phyloP scores from a whole-genome alignment of 2,329 filamentous ascomycete genomes.

The Stenocarpella maydis region DNA sequence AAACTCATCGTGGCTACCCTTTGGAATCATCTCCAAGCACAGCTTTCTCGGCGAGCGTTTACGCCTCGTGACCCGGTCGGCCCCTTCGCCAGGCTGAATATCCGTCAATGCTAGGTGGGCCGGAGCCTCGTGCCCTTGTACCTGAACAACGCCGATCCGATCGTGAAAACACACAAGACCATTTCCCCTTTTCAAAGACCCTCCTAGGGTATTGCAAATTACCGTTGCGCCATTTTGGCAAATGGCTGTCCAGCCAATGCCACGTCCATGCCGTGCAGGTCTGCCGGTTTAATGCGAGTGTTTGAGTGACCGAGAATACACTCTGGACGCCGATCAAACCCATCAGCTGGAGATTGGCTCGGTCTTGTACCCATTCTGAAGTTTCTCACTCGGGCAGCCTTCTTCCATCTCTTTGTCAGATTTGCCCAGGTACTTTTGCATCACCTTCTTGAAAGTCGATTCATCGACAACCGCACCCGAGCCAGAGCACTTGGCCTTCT shows the following conservation, averaged over 20 bases:
- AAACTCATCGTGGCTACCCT: slow-evolving; percentile 8
- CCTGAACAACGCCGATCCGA: slow-evolving; percentile 29
- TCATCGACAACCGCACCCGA: slow-evolving; percentile 89
- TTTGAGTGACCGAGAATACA: not conserved
- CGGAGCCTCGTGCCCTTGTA: slow-evolving; percentile 18
- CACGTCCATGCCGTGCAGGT: slow-evolving; percentile 12
- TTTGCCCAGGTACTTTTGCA: slow-evolving; percentile 69
- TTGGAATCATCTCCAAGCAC: not conserved
- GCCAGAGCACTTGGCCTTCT: slow-evolving; percentile 95
- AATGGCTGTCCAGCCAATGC: slow-evolving; percentile 17
- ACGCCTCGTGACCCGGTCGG: slow-evolving; percentile 14
- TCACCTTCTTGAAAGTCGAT: slow-evolving; percentile 83
- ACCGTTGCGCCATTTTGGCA: slow-evolving; percentile 31
- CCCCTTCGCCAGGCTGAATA: slow-evolving; percentile 22
- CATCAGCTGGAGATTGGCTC: not conserved
- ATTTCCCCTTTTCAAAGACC: slow-evolving; percentile 12
- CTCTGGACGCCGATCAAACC: not conserved
- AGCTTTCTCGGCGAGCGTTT: slow-evolving; percentile 24
- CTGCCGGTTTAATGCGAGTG: slow-evolving; percentile 13
- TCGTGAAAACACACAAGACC: not conserved
- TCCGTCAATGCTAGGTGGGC: slow-evolving; percentile 22
- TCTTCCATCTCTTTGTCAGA: slow-evolving; percentile 32
- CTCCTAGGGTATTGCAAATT: slow-evolving; percentile 30
- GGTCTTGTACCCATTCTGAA: not conserved
- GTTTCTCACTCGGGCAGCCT: not conserved